phyloP scores from a whole-genome alignment of 2,329 filamentous ascomycete species.

The Xylogone sp. region DNA sequence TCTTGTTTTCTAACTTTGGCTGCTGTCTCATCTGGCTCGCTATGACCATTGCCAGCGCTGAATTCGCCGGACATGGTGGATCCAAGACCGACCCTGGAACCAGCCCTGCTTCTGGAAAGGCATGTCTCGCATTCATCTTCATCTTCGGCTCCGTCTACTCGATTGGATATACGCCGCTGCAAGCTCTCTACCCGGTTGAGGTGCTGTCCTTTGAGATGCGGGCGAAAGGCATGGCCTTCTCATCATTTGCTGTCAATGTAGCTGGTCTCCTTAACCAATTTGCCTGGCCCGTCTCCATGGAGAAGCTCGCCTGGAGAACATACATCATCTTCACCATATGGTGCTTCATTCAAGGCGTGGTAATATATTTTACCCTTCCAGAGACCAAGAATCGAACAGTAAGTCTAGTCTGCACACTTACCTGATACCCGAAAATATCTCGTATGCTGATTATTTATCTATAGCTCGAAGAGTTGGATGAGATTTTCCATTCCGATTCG shows the following conservation, averaged over 20 bases:
- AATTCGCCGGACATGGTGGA: constrained; percentile 25
- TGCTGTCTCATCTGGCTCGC: constrained; percentile 45
- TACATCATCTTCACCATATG: constrained; percentile 49
- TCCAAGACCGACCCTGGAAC: constrained; percentile 11
- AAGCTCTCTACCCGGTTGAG: constrained; percentile 48
- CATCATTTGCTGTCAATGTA: constrained; percentile 38
- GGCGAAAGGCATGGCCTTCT: constrained; percentile 52
- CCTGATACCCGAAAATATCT: constrained; percentile 5
- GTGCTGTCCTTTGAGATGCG: constrained; percentile 48
- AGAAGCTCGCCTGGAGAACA: constrained; percentile 48
- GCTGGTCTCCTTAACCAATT: constrained; percentile 44
- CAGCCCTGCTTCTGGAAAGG: constrained; percentile 34
- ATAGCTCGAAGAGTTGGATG: constrained; percentile 47
- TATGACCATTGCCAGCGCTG: constrained; percentile 35
- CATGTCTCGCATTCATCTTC: constrained; percentile 48
- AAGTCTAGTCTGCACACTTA: constrained; percentile 3
- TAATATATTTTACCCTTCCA: constrained; percentile 46
- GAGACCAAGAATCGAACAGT: constrained; percentile 43
- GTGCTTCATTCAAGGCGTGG: constrained; percentile 35
- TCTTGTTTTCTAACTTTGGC: constrained; percentile 44
- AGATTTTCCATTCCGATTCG: constrained; percentile 40
- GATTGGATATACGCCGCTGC: constrained; percentile 38
- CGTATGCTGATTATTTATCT: background rate
- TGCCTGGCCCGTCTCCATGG: constrained; percentile 41
- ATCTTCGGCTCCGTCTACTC: constrained; percentile 49